Evolutionary conservation across 768 basidiomycete genomes (phyloP).

Genomic region (Boletus huronensis): DNA sequence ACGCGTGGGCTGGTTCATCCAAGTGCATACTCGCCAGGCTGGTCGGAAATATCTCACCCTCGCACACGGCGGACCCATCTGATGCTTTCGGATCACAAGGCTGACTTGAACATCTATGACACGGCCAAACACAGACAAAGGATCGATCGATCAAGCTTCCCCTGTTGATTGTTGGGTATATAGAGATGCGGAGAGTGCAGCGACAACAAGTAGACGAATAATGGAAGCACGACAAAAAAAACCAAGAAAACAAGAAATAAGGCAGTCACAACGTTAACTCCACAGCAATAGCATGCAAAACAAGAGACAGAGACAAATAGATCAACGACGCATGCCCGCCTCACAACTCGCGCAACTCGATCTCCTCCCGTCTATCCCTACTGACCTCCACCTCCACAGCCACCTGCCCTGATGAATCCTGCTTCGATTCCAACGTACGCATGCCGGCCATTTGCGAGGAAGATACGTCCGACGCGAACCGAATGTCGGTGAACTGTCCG

Average conservation of each 20-base stretch:
- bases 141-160: not conserved
- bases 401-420: not conserved
- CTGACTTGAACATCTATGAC: no score
- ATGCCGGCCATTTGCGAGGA: not conserved
- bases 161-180: not conserved
- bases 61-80: no score
- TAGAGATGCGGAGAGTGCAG: not conserved
- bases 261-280: not conserved
- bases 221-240: not conserved
- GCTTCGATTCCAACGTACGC: conserved; percentile 13
- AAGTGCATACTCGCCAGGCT: no score
- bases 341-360: conserved; percentile 8
- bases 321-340: not conserved
- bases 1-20: no score
- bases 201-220: not conserved
- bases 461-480: conserved; percentile 17
- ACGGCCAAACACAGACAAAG: not conserved
- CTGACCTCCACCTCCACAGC: conserved; percentile 51
- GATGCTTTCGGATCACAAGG: no score
- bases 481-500: conserved; percentile 23
- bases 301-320: not conserved
- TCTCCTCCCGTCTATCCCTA: conserved; percentile 44
- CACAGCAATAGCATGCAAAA: not conserved
- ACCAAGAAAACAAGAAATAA: not conserved
- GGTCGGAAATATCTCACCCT: no score